Base-by-base conservation (phyloP, 2,329 filamentous ascomycete genomes). In the Aureobasidium sp. region DNA sequence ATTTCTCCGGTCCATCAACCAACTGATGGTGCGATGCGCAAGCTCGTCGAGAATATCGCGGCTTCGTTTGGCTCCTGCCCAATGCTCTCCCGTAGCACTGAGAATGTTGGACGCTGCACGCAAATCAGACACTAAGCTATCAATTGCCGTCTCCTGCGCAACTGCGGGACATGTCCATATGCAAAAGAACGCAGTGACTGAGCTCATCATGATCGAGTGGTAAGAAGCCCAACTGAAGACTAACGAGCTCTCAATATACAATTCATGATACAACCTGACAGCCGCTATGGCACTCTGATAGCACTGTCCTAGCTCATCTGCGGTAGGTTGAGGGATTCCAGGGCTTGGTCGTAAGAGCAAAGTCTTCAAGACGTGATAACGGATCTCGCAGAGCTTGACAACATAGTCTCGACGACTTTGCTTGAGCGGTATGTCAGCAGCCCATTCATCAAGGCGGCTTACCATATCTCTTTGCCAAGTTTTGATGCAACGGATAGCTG, bases 151-250 rank as follows among this genome's bases (percentile, higher is more conserved):
- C 1, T 24, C 21, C 16, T 48, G 44, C 12, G 44, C 32, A 19
- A 48, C 32, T n/a, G 30, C 34, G 6, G 30, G 44, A 37, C 44
- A 48, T 2, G 44, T 48, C 44, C 44, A 48, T n/a, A 48, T 35
- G 10, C 44, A 48, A 16, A 35, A 48, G 32, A 48, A 48, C 6
- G 32, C 44, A 6, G 44, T 48, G n/a, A 48, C 44, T 3, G 44
- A 17, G 17, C 44, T 48, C 44, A 48, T 48, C 44, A 48, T 48
- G n/a, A 48, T 17, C 3, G 44, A 48, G 30, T 48, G 44, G 19
- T 48, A 48, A 2, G 30, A 48, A 14, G 44, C 32, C 44, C 44
- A 48, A 8, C 29, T 48, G 14, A 48, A 48, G 4, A 37, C 44
- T 6, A 48, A 22, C n/a, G 22, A 35, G 6, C 30, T 48, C 4